Evolutionary conservation across 116 monocot species (phyloP).

Genomic region (Zostera marina): DNA sequence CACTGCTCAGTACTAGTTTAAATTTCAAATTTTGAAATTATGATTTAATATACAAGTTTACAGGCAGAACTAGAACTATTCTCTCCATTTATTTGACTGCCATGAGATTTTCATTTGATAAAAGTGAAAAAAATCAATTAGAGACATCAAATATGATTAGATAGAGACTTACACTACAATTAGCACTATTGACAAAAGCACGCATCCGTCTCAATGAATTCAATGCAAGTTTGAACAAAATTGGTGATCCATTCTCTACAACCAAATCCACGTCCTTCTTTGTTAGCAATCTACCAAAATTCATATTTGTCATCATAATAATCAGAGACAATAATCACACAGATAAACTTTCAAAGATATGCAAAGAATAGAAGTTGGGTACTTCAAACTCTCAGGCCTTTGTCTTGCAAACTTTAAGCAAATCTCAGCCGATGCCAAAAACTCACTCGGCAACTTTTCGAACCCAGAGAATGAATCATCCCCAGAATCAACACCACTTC

Average conservation of each 20-base stretch:
- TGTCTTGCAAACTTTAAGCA: slow-evolving; percentile 55
- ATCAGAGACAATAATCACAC: no score
- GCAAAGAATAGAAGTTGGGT: background rate
- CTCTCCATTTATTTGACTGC: no score
- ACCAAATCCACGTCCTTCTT: slow-evolving; percentile 52
- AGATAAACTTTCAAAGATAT: background rate
- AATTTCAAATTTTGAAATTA: no score
- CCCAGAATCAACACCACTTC: slow-evolving; percentile 5
- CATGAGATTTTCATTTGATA: no score
- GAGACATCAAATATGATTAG: background rate
- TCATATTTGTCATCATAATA: background rate
- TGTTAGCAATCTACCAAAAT: slow-evolving; percentile 30
- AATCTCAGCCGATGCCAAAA: slow-evolving; percentile 20
- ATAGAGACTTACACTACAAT: slow-evolving; percentile 10
- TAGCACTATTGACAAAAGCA: slow-evolving; percentile 25
- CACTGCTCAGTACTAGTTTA: no score
- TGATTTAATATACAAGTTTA: background rate
- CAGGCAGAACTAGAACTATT: background rate
- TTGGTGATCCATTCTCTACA: slow-evolving; percentile 47
- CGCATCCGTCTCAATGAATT: slow-evolving; percentile 36
- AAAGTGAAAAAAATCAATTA: no score
- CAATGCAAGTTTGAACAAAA: slow-evolving; percentile 55
- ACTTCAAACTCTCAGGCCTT: slow-evolving; percentile 57
- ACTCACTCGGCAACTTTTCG: slow-evolving; percentile 25
- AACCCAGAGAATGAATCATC: slow-evolving; percentile 18